Evolutionary conservation across 768 basidiomycete species (phyloP).

Genomic region (Termitomyces sp.): DNA sequence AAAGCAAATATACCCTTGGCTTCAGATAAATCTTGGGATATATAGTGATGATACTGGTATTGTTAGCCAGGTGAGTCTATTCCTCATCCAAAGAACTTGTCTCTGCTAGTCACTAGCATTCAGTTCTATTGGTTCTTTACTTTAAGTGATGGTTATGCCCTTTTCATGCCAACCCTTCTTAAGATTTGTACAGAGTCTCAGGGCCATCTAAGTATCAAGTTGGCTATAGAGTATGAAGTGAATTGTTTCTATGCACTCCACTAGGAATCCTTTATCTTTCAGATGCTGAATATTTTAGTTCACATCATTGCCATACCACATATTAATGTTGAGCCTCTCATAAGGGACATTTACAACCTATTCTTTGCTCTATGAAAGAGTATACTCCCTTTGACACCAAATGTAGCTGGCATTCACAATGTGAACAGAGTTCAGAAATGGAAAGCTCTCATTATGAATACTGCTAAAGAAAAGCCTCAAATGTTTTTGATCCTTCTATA

Average conservation of each 20-base stretch:
- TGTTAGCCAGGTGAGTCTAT: constrained; percentile 56
- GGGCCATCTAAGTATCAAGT: constrained; percentile 50
- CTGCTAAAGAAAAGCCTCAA: constrained; percentile 73
- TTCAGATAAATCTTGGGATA: too few relatives aligned
- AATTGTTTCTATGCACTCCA: constrained; percentile 75
- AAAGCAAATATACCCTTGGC: too few relatives aligned
- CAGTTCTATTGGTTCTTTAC: constrained; percentile 76
- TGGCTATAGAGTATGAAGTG: constrained; percentile 68
- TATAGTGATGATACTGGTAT: constrained; percentile 76
- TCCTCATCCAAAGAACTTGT: background rate
- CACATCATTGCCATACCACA: constrained; percentile 49
- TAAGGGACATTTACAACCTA: constrained; percentile 52
- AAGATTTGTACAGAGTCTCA: constrained; percentile 68
- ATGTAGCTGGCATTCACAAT: constrained; percentile 66
- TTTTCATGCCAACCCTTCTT: constrained; percentile 72
- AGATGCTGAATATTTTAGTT: constrained; percentile 61
- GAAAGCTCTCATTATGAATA: constrained; percentile 64
- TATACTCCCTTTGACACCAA: constrained; percentile 36
- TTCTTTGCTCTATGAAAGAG: constrained; percentile 53
- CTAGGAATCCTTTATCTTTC: constrained; percentile 70
- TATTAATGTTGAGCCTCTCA: constrained; percentile 48
- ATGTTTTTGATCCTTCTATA: constrained; percentile 57
- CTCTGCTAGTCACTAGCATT: constrained; percentile 55
- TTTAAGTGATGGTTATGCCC: constrained; percentile 64
- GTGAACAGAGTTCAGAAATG: constrained; percentile 62